Evolutionary conservation across 768 basidiomycete genomes (phyloP).

Genomic region (Lactarius evosmus): DNA sequence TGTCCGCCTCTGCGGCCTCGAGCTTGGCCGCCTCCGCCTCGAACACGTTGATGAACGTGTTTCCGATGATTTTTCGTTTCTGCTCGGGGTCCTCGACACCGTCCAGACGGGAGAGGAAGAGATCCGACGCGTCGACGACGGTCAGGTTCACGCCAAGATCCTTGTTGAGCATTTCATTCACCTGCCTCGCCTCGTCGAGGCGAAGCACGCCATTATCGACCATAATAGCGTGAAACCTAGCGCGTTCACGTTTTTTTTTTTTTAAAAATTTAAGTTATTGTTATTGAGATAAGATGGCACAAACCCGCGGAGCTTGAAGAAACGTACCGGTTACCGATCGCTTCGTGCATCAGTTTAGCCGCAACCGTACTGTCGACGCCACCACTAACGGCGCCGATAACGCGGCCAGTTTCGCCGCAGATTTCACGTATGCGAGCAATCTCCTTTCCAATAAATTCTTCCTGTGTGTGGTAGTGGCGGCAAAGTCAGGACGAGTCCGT

Average conservation of each 20-base stretch:
- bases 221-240: slow-evolving; percentile 99
- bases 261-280: too few species aligned
- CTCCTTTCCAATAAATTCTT: slow-evolving; percentile 97
- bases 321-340: slow-evolving; percentile 88
- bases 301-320: too few species aligned
- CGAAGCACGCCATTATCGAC: slow-evolving; percentile 98
- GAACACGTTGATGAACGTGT: slow-evolving; percentile 98
- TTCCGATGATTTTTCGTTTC: slow-evolving; percentile 98
- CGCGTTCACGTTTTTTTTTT: too few species aligned
- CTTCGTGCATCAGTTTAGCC: slow-evolving; percentile 99
- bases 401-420: slow-evolving; percentile 90
- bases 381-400: slow-evolving; percentile 96
- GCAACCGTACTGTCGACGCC: slow-evolving; percentile 98
- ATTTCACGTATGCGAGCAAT: slow-evolving; percentile 90
- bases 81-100: slow-evolving; percentile 94
- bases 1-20: slow-evolving; percentile 72
- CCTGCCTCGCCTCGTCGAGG: slow-evolving; percentile 85
- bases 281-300: slow-evolving; percentile 16
- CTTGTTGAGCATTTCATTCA: slow-evolving; percentile 87
- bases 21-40: slow-evolving; percentile 91
- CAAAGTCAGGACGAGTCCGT: not conserved
- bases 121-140: slow-evolving; percentile 91
- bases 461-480: slow-evolving; percentile 56
- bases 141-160: slow-evolving; percentile 96
- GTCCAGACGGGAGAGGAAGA: slow-evolving; percentile 85